Conservation (phyloP, 2,329 filamentous ascomycete genomes). For the Orbilia javanica region DNA sequence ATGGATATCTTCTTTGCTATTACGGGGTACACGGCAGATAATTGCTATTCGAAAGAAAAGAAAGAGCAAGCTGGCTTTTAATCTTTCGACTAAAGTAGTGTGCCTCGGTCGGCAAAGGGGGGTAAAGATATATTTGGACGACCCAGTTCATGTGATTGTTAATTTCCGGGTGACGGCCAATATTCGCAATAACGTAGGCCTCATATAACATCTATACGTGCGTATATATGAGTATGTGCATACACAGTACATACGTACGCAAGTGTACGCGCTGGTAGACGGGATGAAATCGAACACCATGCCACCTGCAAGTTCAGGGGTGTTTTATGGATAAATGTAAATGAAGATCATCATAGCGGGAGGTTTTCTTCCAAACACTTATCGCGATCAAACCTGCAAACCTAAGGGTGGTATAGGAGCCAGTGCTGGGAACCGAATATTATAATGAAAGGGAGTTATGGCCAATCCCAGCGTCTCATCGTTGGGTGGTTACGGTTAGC, state of each 20-base stretch:
- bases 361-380: constrained; percentile 38
- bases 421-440: constrained; percentile 48
- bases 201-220: constrained; percentile 26
- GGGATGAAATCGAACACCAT: constrained; percentile 42
- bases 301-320: constrained; percentile 49
- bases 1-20: not conserved
- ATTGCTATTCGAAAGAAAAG: not conserved
- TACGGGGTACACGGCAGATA: constrained; percentile 1
- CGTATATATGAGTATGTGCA: not conserved
- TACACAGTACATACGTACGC: not conserved
- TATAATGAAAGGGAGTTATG: constrained; percentile 55
- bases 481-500: constrained; percentile 39
- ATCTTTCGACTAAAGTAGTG: not conserved
- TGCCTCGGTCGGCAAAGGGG: constrained; percentile 22
- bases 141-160: constrained; percentile 49
- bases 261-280: constrained; percentile 36
- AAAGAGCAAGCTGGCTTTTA: not conserved
- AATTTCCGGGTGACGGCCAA: constrained; percentile 50
- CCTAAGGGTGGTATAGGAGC: constrained; percentile 49
- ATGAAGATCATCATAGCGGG: constrained; percentile 54
- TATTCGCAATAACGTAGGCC: constrained; percentile 23
- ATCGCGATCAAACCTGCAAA: constrained; percentile 38
- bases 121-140: constrained; percentile 1
- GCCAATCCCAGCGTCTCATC: constrained; percentile 53
- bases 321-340: constrained; percentile 54